Conservation (phyloP, 2,329 filamentous ascomycete species). For the Mycogone perniciosa region DNA sequence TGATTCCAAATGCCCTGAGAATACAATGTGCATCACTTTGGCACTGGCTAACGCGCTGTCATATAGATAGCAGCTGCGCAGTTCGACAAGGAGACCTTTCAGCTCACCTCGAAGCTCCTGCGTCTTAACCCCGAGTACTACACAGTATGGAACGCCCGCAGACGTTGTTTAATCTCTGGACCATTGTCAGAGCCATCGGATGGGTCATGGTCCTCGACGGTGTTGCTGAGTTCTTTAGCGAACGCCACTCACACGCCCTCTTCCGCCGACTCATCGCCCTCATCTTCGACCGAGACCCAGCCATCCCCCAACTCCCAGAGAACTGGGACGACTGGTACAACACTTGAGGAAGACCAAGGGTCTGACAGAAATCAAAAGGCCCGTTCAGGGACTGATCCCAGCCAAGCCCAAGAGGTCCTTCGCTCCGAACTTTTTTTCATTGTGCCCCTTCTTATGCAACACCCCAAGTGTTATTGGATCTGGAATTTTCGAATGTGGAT, state of each 20-base stretch:
- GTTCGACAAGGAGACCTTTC: conserved; percentile 43
- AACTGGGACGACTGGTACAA: conserved; percentile 39
- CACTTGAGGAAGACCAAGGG: conserved; percentile 26
- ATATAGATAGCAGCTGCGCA: too few species aligned
- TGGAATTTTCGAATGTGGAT: conserved; percentile 95
- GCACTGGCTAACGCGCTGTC: too few species aligned
- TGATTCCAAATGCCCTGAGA: too few species aligned
- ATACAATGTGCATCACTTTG: too few species aligned
- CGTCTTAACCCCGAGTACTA: conserved; percentile 82
- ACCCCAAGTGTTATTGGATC: conserved; percentile 98
- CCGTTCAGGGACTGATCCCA: conserved; percentile 13
- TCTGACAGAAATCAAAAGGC: conserved; percentile 9
- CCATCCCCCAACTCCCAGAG: conserved; percentile 31
- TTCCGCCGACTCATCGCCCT: conserved; percentile 53
- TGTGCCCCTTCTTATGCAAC: conserved; percentile 74
- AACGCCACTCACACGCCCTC: conserved; percentile 54
- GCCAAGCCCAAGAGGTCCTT: conserved; percentile 46
- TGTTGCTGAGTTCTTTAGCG: conserved; percentile 47
- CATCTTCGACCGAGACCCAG: conserved; percentile 47
- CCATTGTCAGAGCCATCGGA: conserved; percentile 48
- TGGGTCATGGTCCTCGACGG: conserved; percentile 49
- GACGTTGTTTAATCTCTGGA: conserved; percentile 58
- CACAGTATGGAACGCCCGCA: conserved; percentile 84
- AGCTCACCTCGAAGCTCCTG: conserved; percentile 65
- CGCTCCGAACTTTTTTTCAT: conserved; percentile 73